Evolutionary conservation across 78 protist genomes (phyloP), one percentile per base, ranked within the genome.

Genomic region (Planoprotostelium fungivorum): DNA sequence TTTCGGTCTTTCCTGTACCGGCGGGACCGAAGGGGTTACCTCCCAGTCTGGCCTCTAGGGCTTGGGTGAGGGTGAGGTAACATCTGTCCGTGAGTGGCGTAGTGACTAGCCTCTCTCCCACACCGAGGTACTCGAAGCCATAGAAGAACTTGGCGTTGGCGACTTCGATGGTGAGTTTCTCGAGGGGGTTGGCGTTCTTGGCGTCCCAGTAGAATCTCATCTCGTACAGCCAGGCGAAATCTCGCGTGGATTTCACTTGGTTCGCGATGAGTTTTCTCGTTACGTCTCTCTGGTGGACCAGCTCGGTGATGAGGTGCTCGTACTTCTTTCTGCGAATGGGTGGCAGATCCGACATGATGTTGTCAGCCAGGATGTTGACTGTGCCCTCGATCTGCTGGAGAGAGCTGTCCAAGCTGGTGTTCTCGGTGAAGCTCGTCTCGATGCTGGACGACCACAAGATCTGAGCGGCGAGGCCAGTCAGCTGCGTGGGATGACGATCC

Each of bases 1-100:
- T 92, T 91, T 99, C 99, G 29, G 99, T 99, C 95, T 99, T 99
- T 84, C 99, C 99, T 0, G 99, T 99, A 34, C 99, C 99, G 0
- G 99, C 99, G 0, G 99, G 99, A 34, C 99, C 99, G 88, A 96
- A 96, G 34, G 99, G 99, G 86, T 91, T 89, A 86, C 99, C 99
- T 0, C 99, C 99, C 92, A 98, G 86, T 31, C 97, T 86, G 1
- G 90, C 63, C 36, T 96, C 96, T 28, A 98, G 38, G 0, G 99
- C 99, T 87, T 98, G 99, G 25, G 96, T 89, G 9, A 98, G 90
- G 29, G 97, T 96, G 37, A 97, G 93, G 90, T 95, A 98, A 90
- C 96, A 93, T 37, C 94, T 93, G 90, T 96, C 98, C 5, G 99
- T 96, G 37, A 98, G 95, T 31, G 97, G 98, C 35, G 99, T 98